A percentile compares a stretch with the other conserved stretches of the same genome.
These are phyloP conservation scores for Nitzschia sp. DNA, from an alignment of 108 stramenopile genomes.

Conservation along the genomic window DNA sequence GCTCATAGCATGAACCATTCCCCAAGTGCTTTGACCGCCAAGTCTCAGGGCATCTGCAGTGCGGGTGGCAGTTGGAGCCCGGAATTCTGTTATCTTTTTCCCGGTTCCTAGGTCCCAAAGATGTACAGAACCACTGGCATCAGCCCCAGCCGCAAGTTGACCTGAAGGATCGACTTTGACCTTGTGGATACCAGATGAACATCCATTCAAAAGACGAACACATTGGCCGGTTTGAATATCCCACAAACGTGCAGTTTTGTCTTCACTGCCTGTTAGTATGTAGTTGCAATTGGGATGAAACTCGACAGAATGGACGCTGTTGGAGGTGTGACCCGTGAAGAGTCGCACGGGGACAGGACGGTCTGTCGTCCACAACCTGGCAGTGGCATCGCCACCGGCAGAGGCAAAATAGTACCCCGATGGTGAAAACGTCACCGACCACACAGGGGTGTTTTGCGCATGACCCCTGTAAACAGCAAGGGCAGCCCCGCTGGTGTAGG, in stretches of 20 bases:
- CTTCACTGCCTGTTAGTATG: conserved; percentile 86
- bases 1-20: conserved; percentile 57
- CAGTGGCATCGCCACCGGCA: conserved; percentile 88
- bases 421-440: conserved; percentile 81
- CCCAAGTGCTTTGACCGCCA: conserved; percentile 19
- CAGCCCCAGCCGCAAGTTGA: conserved; percentile 69
- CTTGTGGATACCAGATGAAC: conserved; percentile 62
- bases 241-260: conserved; percentile 93
- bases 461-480: conserved; percentile 85
- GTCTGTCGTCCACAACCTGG: conserved; percentile 93
- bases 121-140: conserved; percentile 64
- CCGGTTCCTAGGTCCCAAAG: conserved; percentile 86
- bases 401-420: conserved; percentile 96
- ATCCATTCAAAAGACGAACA: conserved; percentile 86
- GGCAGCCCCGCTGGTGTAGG: conserved; percentile 68
- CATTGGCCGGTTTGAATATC: conserved; percentile 91
- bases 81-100: conserved; percentile 73
- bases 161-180: conserved; percentile 76
- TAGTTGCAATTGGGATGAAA: conserved; percentile 98
- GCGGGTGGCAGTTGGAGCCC: conserved; percentile 23
- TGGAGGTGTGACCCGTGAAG: conserved; percentile 88
- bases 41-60: conserved; percentile 11
- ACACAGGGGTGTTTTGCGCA: conserved; percentile 69
- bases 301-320: conserved; percentile 82
- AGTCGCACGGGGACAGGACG: conserved; percentile 83